These are phyloP conservation scores for Penicillium sp. DNA, from an alignment of 2,329 filamentous ascomycete genomes.

Conservation along the genomic window DNA sequence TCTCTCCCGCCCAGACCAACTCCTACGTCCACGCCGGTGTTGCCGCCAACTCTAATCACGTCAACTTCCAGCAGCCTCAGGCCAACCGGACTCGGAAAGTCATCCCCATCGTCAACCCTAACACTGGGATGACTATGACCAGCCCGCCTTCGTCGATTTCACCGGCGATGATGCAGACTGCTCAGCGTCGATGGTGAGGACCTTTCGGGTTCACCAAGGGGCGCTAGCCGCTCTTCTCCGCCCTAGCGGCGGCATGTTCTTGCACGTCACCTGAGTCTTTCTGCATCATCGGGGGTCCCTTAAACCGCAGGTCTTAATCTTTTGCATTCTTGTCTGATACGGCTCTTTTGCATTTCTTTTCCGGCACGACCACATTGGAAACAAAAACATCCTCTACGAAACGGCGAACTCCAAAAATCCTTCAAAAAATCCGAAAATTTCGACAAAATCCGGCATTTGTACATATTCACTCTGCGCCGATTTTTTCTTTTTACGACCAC, in stretches of 20 bases:
- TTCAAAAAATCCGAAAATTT: slow-evolving; percentile 27
- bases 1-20: slow-evolving; percentile 61
- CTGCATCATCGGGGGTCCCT: slow-evolving; percentile 38
- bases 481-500: slow-evolving; percentile 32
- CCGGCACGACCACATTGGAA: slow-evolving; percentile 1
- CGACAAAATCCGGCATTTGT: slow-evolving; percentile 32
- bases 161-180: slow-evolving; percentile 60
- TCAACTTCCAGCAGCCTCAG: slow-evolving; percentile 88
- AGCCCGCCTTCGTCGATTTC: slow-evolving; percentile 77
- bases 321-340: slow-evolving; percentile 30
- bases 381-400: slow-evolving; percentile 5
- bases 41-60: slow-evolving; percentile 64
- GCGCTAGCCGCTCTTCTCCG: slow-evolving; percentile 25
- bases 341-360: slow-evolving; percentile 28
- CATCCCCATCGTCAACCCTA: slow-evolving; percentile 96
- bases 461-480: slow-evolving; percentile 33
- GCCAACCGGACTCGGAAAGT: slow-evolving; percentile 89
- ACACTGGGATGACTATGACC: slow-evolving; percentile 80
- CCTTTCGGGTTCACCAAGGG: slow-evolving; percentile 20
- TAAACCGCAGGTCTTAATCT: slow-evolving; percentile 38
- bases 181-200: slow-evolving; percentile 43
- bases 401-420: slow-evolving; percentile 22
- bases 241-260: slow-evolving; percentile 34
- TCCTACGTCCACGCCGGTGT: slow-evolving; percentile 63
- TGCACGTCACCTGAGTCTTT: slow-evolving; percentile 32